Base-by-base conservation (phyloP, 169 alveolate genomes). In the Babesia bigemina region DNA sequence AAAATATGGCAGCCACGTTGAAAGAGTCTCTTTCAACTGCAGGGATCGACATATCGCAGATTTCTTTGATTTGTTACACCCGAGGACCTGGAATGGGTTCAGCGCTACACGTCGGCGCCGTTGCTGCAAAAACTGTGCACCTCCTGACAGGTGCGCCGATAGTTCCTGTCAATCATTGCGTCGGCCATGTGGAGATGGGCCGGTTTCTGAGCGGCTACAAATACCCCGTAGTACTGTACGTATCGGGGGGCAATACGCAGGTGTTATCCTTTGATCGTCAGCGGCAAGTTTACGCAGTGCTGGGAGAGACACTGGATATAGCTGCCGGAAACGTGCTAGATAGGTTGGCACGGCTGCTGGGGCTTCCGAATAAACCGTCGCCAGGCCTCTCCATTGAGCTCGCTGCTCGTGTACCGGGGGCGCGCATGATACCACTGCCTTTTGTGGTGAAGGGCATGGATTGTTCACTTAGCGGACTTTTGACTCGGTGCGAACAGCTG, bases 61-160 rank as follows among this genome's bases (percentile, higher is more conserved):
- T 96, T 29, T 57, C 88, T 22, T 84, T 96, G 61, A 92, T 97
- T 61, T 95, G 98, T 28, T 98, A 96, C 75, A 97, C 99, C 29
- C 96, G 94, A 88, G 99, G 99, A 4, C 99, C 99, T n/a, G 99
- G 99, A 47, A 96, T 98, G 97, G 99, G 99, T 6, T 95, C 96
- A 48, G 99, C 99, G 17, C 89, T 98, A 24, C 90, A 96, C 47
- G 98, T 97, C 12, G 99, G 99, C 28, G 99, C 99, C 19, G 66
- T 96, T 22, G 98, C 97, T 26, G 97, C 97, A 8, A 93, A 99
- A 79, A 95, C 98, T 16, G 79, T 98, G 61, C 89, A 97, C 58
- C 91, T 91, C 53, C 89, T 97, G 28, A 96, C 97, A 86, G 93
- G 93, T 39, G 94, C 92, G 28, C 99, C 99, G 0, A 91, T 98